Evolutionary conservation across 1,284 basidiomycete genomes (phyloP).

Genomic region (Athelia sp.): DNA sequence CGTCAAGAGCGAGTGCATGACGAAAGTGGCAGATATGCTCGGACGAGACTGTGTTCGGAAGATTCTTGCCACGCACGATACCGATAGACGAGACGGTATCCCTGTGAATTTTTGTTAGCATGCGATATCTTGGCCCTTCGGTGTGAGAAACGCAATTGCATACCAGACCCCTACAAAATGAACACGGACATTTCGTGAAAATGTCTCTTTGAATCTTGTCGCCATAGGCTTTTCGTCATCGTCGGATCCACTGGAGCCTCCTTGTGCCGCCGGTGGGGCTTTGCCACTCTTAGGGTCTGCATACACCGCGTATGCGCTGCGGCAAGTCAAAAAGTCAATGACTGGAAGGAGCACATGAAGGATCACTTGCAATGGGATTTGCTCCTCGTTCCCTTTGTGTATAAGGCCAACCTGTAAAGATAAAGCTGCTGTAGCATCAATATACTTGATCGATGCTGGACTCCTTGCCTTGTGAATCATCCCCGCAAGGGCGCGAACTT

Average conservation of each 20-base stretch:
- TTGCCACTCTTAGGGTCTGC: constrained; percentile 4
- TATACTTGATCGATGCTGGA: background rate
- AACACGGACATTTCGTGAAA: constrained; percentile 20
- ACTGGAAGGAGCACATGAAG: background rate
- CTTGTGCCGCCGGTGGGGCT: too few species aligned
- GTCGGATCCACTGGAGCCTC: too few species aligned
- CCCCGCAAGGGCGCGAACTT: constrained; percentile 34
- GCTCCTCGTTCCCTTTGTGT: constrained; percentile 25
- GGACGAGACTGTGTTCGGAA: constrained; percentile 15
- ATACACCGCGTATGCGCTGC: constrained; percentile 27
- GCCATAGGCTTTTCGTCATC: too few species aligned
- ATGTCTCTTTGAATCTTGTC: constrained; percentile 21
- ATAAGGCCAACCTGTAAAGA: constrained; percentile 32
- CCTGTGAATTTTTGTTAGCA: constrained; percentile 8
- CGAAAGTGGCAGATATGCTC: constrained; percentile 21
- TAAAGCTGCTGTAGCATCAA: background rate
- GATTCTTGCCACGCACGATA: constrained; percentile 11
- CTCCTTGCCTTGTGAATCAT: constrained; percentile 36
- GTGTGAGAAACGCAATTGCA: constrained; percentile 2
- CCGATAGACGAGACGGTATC: constrained; percentile 24
- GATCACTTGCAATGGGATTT: constrained; percentile 29
- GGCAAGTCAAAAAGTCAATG: background rate
- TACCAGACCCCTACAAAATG: constrained; percentile 37
- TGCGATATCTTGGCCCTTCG: background rate
- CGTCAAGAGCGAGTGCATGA: constrained; percentile 28